Base-by-base conservation (phyloP, 2,329 filamentous ascomycete species). In the Verticillium nonalfalfae region DNA sequence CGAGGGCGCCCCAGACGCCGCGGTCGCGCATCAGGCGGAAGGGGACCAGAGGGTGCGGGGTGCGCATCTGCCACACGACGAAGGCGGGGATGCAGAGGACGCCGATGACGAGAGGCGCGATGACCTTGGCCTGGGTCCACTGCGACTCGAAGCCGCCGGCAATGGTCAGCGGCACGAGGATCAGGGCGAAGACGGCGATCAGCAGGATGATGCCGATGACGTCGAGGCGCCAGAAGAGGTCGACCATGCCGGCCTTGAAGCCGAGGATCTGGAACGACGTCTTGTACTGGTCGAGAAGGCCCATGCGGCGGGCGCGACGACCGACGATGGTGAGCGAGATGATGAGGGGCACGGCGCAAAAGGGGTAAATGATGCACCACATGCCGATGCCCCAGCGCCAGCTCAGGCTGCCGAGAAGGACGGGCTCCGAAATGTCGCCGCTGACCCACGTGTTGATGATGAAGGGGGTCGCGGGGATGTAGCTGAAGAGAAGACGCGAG, bases 371-470 rank as follows among this genome's bases (percentile, higher is more conserved):
- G 70, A 88, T 84, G 64, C 76, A 78, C 77, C 82, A 89, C 85
- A 88, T 88, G 66, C 84, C 85, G 36, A 86, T 79, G 36, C 85
- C 86, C 85, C 85, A 88, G 62, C 78, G 73, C 86, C 86, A 89
- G 7, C 73, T 78, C 0, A 81, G 83, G 14, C 63, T 66, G 0
- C 61, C 67, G 1, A 87, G 71, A 11, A 50, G 45, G 1, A 87
- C 82, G 0, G 79, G 74, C 3, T 67, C 62, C 3, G 82, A 76
- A 54, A 89, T 73, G 66, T 87, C 77, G 33, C 86, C 86, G 64
- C 81, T 83, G 4, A 87, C 79, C 86, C 86, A 89, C 1, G 86
- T 85, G 72, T 88, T 88, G 72, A 86, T 82, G 66, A 88, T 75
- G 72, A 85, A 87, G 1, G 85, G 85, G 6, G 78, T 67, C 1